Base-by-base conservation (phyloP, 768 basidiomycete species). In the Leccinum pellstonianum region DNA sequence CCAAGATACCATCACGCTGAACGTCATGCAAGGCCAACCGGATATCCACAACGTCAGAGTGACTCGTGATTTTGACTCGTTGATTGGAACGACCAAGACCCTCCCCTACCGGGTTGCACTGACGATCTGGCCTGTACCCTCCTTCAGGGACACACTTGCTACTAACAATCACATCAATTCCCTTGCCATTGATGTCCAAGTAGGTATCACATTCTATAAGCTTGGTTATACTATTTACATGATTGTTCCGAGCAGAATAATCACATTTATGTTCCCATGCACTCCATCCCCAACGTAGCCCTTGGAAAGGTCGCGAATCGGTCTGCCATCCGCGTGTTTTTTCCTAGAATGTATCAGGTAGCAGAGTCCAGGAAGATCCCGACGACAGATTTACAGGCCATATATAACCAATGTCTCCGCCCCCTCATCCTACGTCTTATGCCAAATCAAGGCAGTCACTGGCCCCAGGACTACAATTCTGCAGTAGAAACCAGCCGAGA, bases 41-140 rank as follows among this genome's bases (percentile, higher is more conserved):
- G 25, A 14, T 23, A 61, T 29, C 3, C 2, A 5, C 3, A n/a
- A 25, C 2, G 10, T 54, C 7, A 21, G 11, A 0, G 5, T 14
- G 0, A 57, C 59, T 27, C 3, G 35, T 0, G 49, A 63, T 27
- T 61, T 21, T 12, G 53, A 63, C 27, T 63, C 59, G 0, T 37
- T 63, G 31, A 60, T 63, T 1, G 59, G 59, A 27, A 54, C 31
- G 11, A 56, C 62, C 0, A 25, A 38, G 1, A 23, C 47, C 5
- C 35, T 63, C 0, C 59, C 59, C 1, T 63, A 61, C 11, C 2
- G 1, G 1, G 47, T 56, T 1, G 5, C 52, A 0, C 3, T 63
- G 0, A 12, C 41, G 0, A 14, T 63, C 14, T 54, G 52, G 31
- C 56, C 62, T 4, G 17, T 53, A 12, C 48, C 59, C 1, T 33